phyloP scores from a whole-genome alignment of 768 basidiomycete species.

The Suillus luteus region DNA sequence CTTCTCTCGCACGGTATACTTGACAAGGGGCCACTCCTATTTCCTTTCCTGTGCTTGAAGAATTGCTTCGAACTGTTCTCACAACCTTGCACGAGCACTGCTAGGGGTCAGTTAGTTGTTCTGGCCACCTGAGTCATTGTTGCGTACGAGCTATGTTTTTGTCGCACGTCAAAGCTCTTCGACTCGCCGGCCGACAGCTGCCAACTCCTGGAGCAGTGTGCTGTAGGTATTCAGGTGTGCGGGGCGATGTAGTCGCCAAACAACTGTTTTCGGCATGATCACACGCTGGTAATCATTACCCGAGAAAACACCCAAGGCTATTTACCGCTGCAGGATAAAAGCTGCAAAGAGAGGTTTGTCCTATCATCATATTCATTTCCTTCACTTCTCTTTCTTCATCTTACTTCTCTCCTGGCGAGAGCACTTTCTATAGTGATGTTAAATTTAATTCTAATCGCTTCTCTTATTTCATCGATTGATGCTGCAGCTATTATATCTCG shows the following conservation, averaged over 20 bases:
- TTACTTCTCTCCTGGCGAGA: background rate
- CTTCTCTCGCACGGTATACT: background rate
- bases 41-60: background rate
- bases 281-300: background rate
- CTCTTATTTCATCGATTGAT: slow-evolving; percentile 13
- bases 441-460: slow-evolving; percentile 11
- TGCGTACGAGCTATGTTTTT: background rate
- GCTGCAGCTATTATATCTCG: slow-evolving; percentile 25
- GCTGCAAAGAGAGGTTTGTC: background rate
- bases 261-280: background rate
- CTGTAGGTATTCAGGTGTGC: background rate
- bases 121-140: background rate
- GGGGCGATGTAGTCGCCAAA: background rate
- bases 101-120: background rate
- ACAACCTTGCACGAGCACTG: background rate
- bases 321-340: background rate
- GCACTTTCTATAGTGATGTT: slow-evolving; percentile 16
- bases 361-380: background rate
- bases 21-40: background rate
- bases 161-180: background rate
- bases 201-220: background rate
- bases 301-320: background rate
- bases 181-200: background rate
- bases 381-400: background rate
- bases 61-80: background rate